A percentile compares a stretch with the other conserved stretches of the same genome.
phyloP scores from a whole-genome alignment of 148 eudicot species.

The Polygonum aviculare region DNA sequence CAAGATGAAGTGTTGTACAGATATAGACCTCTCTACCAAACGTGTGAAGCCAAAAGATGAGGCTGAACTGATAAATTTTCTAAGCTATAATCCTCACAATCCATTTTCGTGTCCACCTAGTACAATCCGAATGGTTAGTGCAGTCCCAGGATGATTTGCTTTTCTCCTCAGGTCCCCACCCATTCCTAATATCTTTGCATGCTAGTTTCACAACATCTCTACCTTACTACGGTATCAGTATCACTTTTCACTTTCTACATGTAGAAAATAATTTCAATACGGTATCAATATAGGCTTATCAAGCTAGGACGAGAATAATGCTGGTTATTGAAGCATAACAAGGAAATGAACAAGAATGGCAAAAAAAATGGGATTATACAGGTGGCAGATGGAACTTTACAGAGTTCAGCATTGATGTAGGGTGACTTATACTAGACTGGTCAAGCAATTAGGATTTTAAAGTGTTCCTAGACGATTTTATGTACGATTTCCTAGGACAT shows the following conservation, averaged over 20 bases:
- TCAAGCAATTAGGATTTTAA: background rate
- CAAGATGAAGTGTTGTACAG: background rate
- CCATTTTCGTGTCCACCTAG: no score
- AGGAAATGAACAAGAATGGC: background rate
- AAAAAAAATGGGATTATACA: conserved; percentile 1
- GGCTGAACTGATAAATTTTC: no score
- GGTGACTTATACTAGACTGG: background rate
- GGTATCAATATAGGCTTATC: background rate
- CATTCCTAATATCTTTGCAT: background rate
- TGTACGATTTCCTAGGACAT: background rate
- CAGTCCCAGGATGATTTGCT: background rate
- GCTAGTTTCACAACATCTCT: background rate
- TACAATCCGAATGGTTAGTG: no score
- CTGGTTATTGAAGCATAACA: background rate
- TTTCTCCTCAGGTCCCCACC: background rate
- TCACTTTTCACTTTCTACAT: background rate
- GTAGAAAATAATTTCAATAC: background rate
- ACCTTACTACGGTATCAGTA: background rate
- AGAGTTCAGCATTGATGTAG: background rate
- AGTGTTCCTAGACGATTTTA: background rate
- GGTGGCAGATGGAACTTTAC: background rate
- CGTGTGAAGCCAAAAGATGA: background rate
- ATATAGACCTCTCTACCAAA: background rate
- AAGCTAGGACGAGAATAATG: background rate
- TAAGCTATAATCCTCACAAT: no score